phyloP scores from a whole-genome alignment of 768 basidiomycete genomes.

The Pleurotus citrinopileatus region DNA sequence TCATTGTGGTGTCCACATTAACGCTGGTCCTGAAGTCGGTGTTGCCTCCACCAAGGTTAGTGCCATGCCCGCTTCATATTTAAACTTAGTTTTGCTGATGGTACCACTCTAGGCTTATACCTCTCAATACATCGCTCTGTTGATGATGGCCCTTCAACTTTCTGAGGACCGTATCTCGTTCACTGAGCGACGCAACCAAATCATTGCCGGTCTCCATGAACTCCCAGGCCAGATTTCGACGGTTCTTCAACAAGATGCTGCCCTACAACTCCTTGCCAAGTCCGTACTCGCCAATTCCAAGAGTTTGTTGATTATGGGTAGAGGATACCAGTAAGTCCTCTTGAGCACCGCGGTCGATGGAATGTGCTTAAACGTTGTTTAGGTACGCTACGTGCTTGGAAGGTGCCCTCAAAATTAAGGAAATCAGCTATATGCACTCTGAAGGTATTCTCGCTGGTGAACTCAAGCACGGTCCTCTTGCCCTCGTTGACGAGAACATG shows the following conservation, averaged over 20 bases:
- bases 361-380: slow-evolving; percentile 5
- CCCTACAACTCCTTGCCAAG: slow-evolving; percentile 80
- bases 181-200: slow-evolving; percentile 84
- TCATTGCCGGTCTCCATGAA: slow-evolving; percentile 91
- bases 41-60: slow-evolving; percentile 95
- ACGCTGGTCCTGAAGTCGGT: slow-evolving; percentile 98
- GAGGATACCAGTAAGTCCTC: slow-evolving; percentile 81
- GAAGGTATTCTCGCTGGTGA: slow-evolving; percentile 96
- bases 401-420: slow-evolving; percentile 99
- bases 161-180: slow-evolving; percentile 97
- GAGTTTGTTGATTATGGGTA: slow-evolving; percentile 92
- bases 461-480: slow-evolving; percentile 97
- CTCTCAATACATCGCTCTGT: slow-evolving; percentile 95
- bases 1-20: slow-evolving; percentile 99
- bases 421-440: slow-evolving; percentile 91
- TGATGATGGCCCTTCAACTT: slow-evolving; percentile 98
- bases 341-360: not conserved
- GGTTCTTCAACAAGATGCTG: slow-evolving; percentile 76
- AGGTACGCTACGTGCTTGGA: slow-evolving; percentile 96
- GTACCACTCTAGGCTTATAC: slow-evolving; percentile 75
- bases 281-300: slow-evolving; percentile 74
- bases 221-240: slow-evolving; percentile 87
- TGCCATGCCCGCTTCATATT: slow-evolving; percentile 1
- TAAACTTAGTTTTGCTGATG: not conserved
- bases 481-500: slow-evolving; percentile 98